A percentile compares a stretch with the other conserved stretches of the same genome.
phyloP scores from a whole-genome alignment of 2,329 filamentous ascomycete species.

The Grosmannia clavigera region DNA sequence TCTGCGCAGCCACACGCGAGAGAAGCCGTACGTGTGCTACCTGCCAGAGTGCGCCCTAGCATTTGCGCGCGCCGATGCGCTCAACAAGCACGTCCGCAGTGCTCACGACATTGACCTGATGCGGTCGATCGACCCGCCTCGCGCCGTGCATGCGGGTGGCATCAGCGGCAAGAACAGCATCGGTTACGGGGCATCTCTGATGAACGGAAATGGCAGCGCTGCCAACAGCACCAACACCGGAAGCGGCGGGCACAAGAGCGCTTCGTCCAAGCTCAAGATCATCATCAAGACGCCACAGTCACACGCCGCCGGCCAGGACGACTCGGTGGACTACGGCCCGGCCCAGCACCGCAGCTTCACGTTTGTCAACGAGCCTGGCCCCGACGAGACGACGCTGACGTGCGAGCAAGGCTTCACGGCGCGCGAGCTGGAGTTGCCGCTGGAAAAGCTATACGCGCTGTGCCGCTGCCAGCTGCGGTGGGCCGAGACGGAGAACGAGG shows the following conservation, averaged over 20 bases:
- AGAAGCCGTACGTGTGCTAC: slow-evolving; percentile 97
- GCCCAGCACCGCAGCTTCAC: slow-evolving; percentile 28
- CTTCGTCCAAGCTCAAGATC: slow-evolving; percentile 45
- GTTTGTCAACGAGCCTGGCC: slow-evolving; percentile 28
- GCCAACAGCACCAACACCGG: not conserved
- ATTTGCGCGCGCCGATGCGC: slow-evolving; percentile 88
- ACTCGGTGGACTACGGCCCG: slow-evolving; percentile 27
- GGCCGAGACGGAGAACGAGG: slow-evolving; percentile 55
- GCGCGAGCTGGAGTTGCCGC: slow-evolving; percentile 49
- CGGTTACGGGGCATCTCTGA: not conserved
- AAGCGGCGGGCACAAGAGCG: slow-evolving; percentile 1
- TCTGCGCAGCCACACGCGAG: slow-evolving; percentile 93
- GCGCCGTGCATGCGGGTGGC: slow-evolving; percentile 39
- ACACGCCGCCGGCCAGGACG: slow-evolving; percentile 43
- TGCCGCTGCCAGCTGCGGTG: slow-evolving; percentile 61
- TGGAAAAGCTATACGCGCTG: slow-evolving; percentile 51
- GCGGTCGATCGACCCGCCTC: slow-evolving; percentile 63
- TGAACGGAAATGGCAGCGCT: not conserved
- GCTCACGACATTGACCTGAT: slow-evolving; percentile 95
- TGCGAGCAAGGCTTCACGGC: slow-evolving; percentile 50
- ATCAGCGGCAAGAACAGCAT: not conserved
- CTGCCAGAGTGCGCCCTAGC: slow-evolving; percentile 94
- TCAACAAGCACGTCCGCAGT: slow-evolving; percentile 97
- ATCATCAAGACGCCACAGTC: slow-evolving; percentile 50
- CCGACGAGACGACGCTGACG: slow-evolving; percentile 44